Evolutionary conservation across 176 grass and related monocot species (phyloP).

Genomic region (Oryza meyeriana): DNA sequence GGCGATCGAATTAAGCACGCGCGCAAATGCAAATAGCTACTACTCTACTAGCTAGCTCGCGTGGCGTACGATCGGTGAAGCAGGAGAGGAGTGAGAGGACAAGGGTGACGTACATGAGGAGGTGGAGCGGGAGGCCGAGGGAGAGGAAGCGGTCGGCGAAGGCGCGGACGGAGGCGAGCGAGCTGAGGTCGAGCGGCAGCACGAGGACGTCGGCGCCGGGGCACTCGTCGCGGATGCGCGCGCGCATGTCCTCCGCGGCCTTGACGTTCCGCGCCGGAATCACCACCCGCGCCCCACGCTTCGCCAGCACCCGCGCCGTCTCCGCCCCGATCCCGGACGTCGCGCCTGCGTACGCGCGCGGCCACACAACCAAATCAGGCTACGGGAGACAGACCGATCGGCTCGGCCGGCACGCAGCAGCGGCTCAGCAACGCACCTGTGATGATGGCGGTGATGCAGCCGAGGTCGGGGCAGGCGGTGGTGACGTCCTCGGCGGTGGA

Average conservation of each 20-base stretch:
- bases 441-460: slow-evolving; percentile 62
- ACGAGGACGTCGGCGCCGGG: slow-evolving; percentile 61
- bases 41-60: neutral
- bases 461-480: slow-evolving; percentile 30
- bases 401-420: too few species aligned
- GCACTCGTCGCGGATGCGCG: slow-evolving; percentile 49
- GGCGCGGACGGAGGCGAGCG: slow-evolving; percentile 68
- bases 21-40: neutral
- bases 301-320: slow-evolving; percentile 88
- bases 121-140: slow-evolving; percentile 71
- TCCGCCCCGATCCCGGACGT: slow-evolving; percentile 93
- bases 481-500: slow-evolving; percentile 76
- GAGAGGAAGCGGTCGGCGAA: slow-evolving; percentile 68
- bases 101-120: slow-evolving; percentile 57
- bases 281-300: slow-evolving; percentile 73
- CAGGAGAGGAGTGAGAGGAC: neutral
- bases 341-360: slow-evolving; percentile 35
- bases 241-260: slow-evolving; percentile 73
- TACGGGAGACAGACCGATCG: neutral
- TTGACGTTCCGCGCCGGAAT: slow-evolving; percentile 73
- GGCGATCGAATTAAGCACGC: neutral
- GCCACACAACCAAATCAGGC: neutral
- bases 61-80: neutral
- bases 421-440: slow-evolving; percentile 35
- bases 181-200: slow-evolving; percentile 87